These are phyloP conservation scores for Gillenia trifoliata DNA, from an alignment of 306 rosid species.

Conservation along the genomic window DNA sequence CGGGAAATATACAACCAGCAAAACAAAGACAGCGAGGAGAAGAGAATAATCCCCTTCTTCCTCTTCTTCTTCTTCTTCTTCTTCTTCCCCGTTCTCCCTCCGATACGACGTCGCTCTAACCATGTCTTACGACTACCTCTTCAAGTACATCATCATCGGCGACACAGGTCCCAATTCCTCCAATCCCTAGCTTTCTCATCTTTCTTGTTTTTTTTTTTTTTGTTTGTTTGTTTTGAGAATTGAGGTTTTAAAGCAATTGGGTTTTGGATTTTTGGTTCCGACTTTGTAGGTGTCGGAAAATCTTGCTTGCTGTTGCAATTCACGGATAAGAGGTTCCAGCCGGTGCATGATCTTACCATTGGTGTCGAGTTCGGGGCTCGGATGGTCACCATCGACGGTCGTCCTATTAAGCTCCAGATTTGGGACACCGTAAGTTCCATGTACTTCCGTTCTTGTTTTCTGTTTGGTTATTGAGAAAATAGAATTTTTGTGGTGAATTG, in stretches of 20 bases:
- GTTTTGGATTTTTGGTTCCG: neutral
- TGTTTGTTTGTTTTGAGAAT: conserved; percentile 7
- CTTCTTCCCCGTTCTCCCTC: neutral
- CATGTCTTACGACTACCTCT: conserved; percentile 95
- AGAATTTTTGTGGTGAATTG: neutral
- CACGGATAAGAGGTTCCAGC: conserved; percentile 96
- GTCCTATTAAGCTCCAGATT: conserved; percentile 94
- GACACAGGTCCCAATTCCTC: conserved; percentile 64
- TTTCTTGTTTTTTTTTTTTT: neutral
- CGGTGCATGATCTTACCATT: conserved; percentile 95
- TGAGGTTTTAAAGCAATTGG: neutral
- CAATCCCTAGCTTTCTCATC: conserved; percentile 17
- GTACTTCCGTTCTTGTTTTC: neutral
- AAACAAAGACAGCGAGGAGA: neutral
- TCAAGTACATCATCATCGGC: conserved; percentile 98
- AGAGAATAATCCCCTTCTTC: neutral
- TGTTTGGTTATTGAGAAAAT: neutral
- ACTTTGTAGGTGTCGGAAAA: conserved; percentile 77
- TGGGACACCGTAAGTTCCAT: conserved; percentile 78
- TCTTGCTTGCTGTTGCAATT: conserved; percentile 90
- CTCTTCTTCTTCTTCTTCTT: neutral
- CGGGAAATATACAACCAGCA: neutral
- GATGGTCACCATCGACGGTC: conserved; percentile 77
- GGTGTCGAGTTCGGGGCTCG: conserved; percentile 99
- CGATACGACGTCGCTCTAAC: conserved; percentile 21